Conservation (phyloP, 805 yeast species). For the Wickerhamomyces subpelliculosus region DNA sequence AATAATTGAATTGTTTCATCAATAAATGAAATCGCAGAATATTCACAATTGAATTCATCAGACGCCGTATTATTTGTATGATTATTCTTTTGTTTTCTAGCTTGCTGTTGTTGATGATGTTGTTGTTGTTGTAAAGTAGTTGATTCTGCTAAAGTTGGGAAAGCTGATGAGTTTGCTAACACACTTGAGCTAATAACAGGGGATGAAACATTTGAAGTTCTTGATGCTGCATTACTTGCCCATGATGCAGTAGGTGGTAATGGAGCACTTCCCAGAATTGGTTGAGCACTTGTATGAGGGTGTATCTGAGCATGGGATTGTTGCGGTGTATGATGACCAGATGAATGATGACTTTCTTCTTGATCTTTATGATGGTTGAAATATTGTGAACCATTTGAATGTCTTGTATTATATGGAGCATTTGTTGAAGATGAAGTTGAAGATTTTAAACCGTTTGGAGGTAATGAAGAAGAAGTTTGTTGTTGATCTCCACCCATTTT, state of each 20-base stretch:
- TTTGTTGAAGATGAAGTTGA: neutral
- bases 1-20: constrained; percentile 40
- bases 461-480: neutral
- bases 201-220: constrained; percentile 10
- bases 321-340: neutral
- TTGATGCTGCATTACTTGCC: constrained; percentile 30
- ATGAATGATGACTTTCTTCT: neutral
- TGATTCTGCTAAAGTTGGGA: constrained; percentile 51
- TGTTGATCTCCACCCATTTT: constrained; percentile 33
- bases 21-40: constrained; percentile 38
- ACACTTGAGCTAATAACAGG: constrained; percentile 32
- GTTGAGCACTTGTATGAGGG: constrained; percentile 3
- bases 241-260: constrained; percentile 71
- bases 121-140: constrained; percentile 27
- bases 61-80: constrained; percentile 16
- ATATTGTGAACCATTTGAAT: constrained; percentile 9
- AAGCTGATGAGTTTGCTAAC: constrained; percentile 43
- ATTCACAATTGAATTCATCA: constrained; percentile 32
- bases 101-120: constrained; percentile 24
- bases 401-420: constrained; percentile 16
- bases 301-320: neutral
- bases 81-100: constrained; percentile 23
- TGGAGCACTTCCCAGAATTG: constrained; percentile 32
- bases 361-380: constrained; percentile 4
- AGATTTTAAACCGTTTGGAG: constrained; percentile 18